Conservation (phyloP, 768 basidiomycete species). For the Kwoniella shandongensis region DNA sequence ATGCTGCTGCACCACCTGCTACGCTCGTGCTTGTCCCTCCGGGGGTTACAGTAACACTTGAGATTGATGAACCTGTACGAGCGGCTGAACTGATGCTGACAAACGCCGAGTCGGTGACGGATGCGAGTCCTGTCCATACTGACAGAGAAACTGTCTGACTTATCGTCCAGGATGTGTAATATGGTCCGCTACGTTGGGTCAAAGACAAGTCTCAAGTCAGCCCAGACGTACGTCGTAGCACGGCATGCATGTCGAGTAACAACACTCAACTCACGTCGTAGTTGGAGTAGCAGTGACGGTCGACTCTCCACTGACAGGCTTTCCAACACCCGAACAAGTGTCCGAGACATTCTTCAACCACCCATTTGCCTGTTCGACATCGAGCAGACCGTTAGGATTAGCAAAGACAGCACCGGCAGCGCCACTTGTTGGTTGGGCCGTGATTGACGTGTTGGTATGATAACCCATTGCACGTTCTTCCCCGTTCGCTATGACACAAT, state of each 20-base stretch:
- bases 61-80: too few species aligned
- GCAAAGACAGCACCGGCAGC: background rate
- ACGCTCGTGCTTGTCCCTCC: too few species aligned
- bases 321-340: background rate
- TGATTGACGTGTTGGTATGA: slow-evolving; percentile 1
- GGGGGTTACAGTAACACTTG: too few species aligned
- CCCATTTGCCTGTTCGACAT: slow-evolving; percentile 9
- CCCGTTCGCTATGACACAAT: slow-evolving; percentile 25
- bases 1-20: too few species aligned
- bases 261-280: slow-evolving; percentile 16
- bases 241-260: background rate
- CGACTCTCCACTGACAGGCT: background rate
- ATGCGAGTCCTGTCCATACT: slow-evolving; percentile 13
- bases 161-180: slow-evolving; percentile 13
- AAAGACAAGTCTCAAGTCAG: too few species aligned
- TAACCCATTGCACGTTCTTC: slow-evolving; percentile 9
- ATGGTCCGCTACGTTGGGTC: slow-evolving; percentile 10
- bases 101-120: too few species aligned
- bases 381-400: slow-evolving; percentile 18
- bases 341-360: slow-evolving; percentile 18
- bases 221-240: too few species aligned
- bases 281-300: slow-evolving; percentile 21
- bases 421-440: background rate
- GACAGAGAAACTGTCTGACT: slow-evolving; percentile 6
- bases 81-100: too few species aligned